phyloP scores from a whole-genome alignment of 768 basidiomycete species.

The Dentipellis sp. region DNA sequence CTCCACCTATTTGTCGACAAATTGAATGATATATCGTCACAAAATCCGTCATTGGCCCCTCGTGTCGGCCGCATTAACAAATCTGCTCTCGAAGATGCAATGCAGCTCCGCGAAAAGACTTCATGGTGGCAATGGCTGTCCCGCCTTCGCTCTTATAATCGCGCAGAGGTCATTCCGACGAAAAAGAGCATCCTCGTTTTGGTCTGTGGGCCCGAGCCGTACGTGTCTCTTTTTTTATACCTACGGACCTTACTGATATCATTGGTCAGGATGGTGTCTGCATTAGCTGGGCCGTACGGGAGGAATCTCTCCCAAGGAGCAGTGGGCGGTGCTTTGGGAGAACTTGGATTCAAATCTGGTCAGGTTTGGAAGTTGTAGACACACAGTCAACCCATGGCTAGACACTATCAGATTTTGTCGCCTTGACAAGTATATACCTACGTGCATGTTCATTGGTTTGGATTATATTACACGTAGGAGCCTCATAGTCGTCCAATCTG shows the following conservation, averaged over 20 bases:
- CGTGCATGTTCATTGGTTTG: too few species aligned
- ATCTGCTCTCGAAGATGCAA: slow-evolving; percentile 32
- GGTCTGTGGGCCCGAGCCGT: slow-evolving; percentile 83
- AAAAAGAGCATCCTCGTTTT: slow-evolving; percentile 46
- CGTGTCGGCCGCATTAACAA: slow-evolving; percentile 47
- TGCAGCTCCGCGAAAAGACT: slow-evolving; percentile 21
- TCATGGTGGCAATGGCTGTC: slow-evolving; percentile 25
- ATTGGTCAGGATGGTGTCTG: slow-evolving; percentile 55
- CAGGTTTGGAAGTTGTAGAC: slow-evolving; percentile 63
- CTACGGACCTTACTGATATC: background rate
- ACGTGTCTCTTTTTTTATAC: slow-evolving; percentile 19
- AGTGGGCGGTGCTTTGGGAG: slow-evolving; percentile 56
- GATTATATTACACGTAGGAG: too few species aligned
- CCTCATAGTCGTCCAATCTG: too few species aligned
- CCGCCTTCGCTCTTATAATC: background rate
- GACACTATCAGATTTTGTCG: too few species aligned
- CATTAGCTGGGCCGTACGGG: slow-evolving; percentile 70
- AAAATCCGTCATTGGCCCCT: slow-evolving; percentile 16
- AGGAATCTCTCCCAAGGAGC: slow-evolving; percentile 68
- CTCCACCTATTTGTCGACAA: slow-evolving; percentile 57
- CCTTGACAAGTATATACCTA: too few species aligned
- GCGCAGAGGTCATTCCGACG: background rate
- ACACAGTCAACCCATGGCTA: too few species aligned
- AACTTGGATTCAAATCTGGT: slow-evolving; percentile 49
- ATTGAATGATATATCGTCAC: slow-evolving; percentile 9